phyloP scores from a whole-genome alignment of 108 stramenopile species.

The Aurantiochytrium sp. region DNA sequence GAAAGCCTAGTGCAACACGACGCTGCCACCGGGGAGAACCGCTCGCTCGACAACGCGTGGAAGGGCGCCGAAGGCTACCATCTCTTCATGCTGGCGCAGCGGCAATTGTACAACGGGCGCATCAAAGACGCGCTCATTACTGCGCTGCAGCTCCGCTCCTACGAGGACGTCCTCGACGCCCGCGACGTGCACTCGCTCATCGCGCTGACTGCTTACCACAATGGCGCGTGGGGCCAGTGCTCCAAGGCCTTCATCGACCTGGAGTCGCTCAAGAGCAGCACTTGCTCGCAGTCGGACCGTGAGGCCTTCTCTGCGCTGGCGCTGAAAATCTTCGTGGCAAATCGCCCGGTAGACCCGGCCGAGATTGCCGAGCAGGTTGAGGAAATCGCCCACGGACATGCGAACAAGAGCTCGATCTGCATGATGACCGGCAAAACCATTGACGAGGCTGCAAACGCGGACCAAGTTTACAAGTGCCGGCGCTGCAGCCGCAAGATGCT shows the following conservation, averaged over 20 bases:
- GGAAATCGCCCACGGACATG: constrained; percentile 24
- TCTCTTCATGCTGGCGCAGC: constrained; percentile 63
- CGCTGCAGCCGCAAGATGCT: constrained; percentile 54
- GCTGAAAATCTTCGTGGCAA: constrained; percentile 43
- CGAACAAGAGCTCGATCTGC: constrained; percentile 34
- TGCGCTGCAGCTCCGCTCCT: constrained; percentile 56
- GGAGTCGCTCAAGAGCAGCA: constrained; percentile 46
- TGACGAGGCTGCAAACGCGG: constrained; percentile 50
- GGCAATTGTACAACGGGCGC: constrained; percentile 54
- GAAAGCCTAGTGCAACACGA: constrained; percentile 39
- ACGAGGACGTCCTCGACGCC: constrained; percentile 59
- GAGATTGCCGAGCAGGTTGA: background rate
- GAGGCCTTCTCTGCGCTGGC: constrained; percentile 43
- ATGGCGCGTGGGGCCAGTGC: constrained; percentile 49
- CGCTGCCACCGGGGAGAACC: constrained; percentile 43
- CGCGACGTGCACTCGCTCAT: constrained; percentile 57
- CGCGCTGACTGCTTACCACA: constrained; percentile 56
- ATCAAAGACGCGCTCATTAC: constrained; percentile 54
- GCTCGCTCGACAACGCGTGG: constrained; percentile 64
- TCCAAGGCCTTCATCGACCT: constrained; percentile 63
- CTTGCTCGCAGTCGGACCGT: background rate
- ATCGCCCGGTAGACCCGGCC: constrained; percentile 43
- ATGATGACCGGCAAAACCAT: constrained; percentile 46
- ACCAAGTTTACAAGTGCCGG: constrained; percentile 42
- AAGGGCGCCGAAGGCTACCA: constrained; percentile 65